Evolutionary conservation across 306 rosid species (phyloP).

Genomic region (Inga oerstediana): DNA sequence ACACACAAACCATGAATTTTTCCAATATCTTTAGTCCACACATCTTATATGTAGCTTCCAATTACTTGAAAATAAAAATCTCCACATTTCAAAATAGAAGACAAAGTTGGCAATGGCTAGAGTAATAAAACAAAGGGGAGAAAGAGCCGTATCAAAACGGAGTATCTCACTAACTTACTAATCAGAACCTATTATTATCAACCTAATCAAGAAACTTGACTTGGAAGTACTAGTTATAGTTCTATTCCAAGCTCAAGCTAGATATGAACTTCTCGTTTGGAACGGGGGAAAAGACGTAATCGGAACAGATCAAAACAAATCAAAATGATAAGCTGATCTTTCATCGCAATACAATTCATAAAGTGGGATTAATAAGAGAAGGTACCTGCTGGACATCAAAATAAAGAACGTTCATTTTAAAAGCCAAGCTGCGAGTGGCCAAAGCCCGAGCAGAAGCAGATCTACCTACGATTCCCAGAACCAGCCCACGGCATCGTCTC

Average conservation of each 20-base stretch:
- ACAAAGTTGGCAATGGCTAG: not conserved
- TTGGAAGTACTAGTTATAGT: not conserved
- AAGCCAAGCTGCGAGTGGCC: conserved; percentile 77
- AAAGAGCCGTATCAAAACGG: too few relatives aligned
- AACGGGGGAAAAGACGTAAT: not conserved
- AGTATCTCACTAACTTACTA: not conserved
- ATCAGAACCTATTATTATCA: not conserved
- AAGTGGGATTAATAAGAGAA: not conserved
- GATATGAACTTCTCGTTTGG: not conserved
- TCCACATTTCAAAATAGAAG: not conserved
- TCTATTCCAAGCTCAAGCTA: not conserved
- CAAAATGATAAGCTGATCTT: not conserved
- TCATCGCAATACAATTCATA: not conserved
- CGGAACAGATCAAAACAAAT: not conserved
- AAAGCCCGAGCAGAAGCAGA: conserved; percentile 72
- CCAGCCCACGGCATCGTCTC: conserved; percentile 78
- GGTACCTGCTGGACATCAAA: conserved; percentile 59
- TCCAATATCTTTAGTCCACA: not conserved
- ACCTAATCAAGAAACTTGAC: not conserved
- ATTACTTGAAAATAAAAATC: not conserved
- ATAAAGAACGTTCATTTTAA: conserved; percentile 70
- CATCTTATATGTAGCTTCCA: not conserved
- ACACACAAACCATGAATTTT: not conserved
- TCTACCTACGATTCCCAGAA: conserved; percentile 72
- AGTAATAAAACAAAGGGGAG: not conserved